Base-by-base conservation (phyloP, 192 early-diverging fungal genomes). In the Neocallimastix lanati region DNA sequence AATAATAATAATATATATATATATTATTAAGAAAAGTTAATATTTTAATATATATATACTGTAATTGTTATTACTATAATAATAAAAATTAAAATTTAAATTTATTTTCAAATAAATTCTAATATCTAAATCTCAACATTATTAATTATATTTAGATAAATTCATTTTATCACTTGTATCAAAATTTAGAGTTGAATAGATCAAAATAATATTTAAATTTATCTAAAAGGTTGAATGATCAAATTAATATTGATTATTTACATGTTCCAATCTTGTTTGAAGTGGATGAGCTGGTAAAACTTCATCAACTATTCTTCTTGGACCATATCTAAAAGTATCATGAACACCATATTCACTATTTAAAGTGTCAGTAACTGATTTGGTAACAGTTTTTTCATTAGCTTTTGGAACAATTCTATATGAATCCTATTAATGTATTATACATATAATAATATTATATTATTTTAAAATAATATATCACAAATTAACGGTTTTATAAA, bases 321-420 rank as follows among this genome's bases (percentile, higher is more conserved):
- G 81, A 29, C 95, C 95, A 80, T 93, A 84, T 28, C 95, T 91
- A 78, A 96, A 82, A 35, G 94, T 90, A 84, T 96, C 95, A 82
- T 95, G 94, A 50, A 92, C 89, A 40, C 92, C 94, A 82, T 90
- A 93, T 80, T 88, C 87, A 4, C n/a, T 67, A 27, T n/a, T 67
- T 67, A 27, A 67, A n/a, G 50, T 67, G 4, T 67, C 25, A 67
- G 50, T 4, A 67, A 67, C 25, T n/a, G 50, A 67, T 25, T 67
- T 67, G 0, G 50, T 67, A 9, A 67, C 50, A n/a, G 50, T n/a
- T 25, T 67, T 67, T 67, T 67, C 50, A 21, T 67, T 67, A 67
- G 50, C 50, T n/a, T 67, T 67, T 67, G 50, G 50, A 67, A 67
- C 50, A 67, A 67, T 67, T 67, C 50, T 67, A 67, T 67, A 67